Base-by-base conservation (phyloP, 1,284 basidiomycete genomes). In the Microbotryum lychnidis-dioicae region DNA sequence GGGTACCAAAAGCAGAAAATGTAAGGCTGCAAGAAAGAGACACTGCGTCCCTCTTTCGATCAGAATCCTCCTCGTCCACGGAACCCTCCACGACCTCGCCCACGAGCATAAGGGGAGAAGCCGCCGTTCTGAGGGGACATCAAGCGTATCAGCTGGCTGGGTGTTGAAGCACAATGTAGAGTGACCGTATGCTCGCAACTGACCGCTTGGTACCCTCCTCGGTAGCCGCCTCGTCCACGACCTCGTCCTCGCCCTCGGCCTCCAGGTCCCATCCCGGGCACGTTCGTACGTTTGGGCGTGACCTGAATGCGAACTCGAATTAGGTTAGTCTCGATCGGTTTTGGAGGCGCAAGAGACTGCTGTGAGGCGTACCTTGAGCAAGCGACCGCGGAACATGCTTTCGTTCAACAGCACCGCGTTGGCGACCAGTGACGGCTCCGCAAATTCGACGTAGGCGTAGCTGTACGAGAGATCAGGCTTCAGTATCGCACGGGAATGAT, bases 391-490 rank as follows among this genome's bases (percentile, higher is more conserved):
- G 82, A 99, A 97, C 71, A 94, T 78, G 37, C 89, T 92, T 72
- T 97, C 93, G 77, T 98, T 91, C 79, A 99, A 83, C n/a, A 92
- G 86, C 68, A 94, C 74, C 21, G 96, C 93, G 67, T 92, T 89
- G 70, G 91, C 87, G 60, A 98, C 88, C 68, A 90, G 84, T 60
- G 89, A 85, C n/a, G 92, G 82, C 71, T 97, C 92, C 69, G 96
- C 85, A 75, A 99, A 99, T 76, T 99, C 96, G 57, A 99, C 92
- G 78, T 99, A 99, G 56, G 94, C 94, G 78, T 89, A 99, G 53
- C 92, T 96, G 71, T 2, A 37, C 16, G 48, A 33, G n/a, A 14
- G 42, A 37, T 47, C 14, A 52, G 10, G 7, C n/a, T 21, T 25
- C 50, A 54, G 47, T 25, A 31, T 54, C 46, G 37, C n/a, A 51